Percentiles rank a stretch among this genome's conserved stretches.
Evolutionary conservation across 352 stramenopile species (phyloP).

Genomic region (Phytophthora litchii): DNA sequence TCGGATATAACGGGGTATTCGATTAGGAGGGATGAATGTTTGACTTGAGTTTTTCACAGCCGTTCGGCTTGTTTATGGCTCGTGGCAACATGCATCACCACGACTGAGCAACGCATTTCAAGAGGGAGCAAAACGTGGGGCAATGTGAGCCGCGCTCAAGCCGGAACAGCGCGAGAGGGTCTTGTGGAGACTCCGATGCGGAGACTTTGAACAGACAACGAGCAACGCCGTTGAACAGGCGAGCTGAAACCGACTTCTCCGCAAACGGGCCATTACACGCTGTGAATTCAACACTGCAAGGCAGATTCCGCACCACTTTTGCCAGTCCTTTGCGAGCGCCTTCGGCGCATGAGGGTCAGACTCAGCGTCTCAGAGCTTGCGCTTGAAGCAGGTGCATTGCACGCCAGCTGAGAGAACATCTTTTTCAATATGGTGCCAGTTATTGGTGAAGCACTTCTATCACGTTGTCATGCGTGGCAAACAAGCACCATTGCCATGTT

Average conservation of each 20-base stretch:
- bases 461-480: not conserved
- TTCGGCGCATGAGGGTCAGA: not conserved
- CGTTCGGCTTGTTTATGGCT: conserved; percentile 14
- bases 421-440: conserved; percentile 1
- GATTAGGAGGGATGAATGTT: not conserved
- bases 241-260: not conserved
- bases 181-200: not conserved
- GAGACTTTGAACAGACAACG: conserved; percentile 1
- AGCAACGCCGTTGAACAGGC: conserved; percentile 1
- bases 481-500: not conserved
- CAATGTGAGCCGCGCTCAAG: not conserved
- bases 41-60: not conserved
- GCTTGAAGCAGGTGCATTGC: not conserved
- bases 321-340: not conserved
- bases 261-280: not conserved
- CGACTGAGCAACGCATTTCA: conserved; percentile 16
- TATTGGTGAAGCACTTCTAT: not conserved
- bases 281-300: not conserved
- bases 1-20: not conserved
- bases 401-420: conserved; percentile 4
- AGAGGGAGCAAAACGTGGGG: conserved; percentile 4
- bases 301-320: conserved; percentile 1
- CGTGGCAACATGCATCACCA: conserved; percentile 7
- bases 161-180: not conserved
- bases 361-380: not conserved